phyloP scores from a whole-genome alignment of 129 eudicot species.

The Flaveria trinervia region DNA sequence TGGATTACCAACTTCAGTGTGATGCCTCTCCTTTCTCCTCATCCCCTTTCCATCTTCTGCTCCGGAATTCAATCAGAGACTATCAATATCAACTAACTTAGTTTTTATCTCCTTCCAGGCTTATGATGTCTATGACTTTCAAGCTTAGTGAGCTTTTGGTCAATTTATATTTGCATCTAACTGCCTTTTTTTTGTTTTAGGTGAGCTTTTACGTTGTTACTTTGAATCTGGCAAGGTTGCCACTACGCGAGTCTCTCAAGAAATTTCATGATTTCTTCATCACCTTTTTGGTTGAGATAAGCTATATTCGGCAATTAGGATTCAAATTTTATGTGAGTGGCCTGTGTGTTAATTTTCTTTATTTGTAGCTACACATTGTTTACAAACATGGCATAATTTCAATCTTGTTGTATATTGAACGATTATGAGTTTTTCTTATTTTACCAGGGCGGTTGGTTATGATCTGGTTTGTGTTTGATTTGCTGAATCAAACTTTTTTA shows the following conservation, averaged over 20 bases:
- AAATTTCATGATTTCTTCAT: constrained; percentile 26
- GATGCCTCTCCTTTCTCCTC: too few relatives aligned
- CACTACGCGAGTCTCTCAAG: constrained; percentile 6
- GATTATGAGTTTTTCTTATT: constrained; percentile 16
- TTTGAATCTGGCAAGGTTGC: background rate
- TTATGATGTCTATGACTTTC: too few relatives aligned
- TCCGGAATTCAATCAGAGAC: too few relatives aligned
- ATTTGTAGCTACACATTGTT: background rate
- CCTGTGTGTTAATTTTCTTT: constrained; percentile 15
- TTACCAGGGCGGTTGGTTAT: constrained; percentile 6
- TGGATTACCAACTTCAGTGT: too few relatives aligned
- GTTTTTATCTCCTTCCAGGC: too few relatives aligned
- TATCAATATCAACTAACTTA: too few relatives aligned
- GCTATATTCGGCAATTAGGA: constrained; percentile 11
- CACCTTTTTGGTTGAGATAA: constrained; percentile 37
- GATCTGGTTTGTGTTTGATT: constrained; percentile 23
- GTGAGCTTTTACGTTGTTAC: too few relatives aligned
- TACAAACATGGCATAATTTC: background rate
- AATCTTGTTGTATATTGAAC: constrained; percentile 15
- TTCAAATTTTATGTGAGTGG: constrained; percentile 25
- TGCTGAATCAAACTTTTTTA: constrained; percentile 25
- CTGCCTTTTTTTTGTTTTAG: too few relatives aligned
- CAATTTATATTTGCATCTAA: too few relatives aligned
- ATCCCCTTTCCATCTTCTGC: too few relatives aligned
- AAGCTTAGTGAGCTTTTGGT: too few relatives aligned